phyloP scores from a whole-genome alignment of 371 early-diverging fungal species.

The Gilbertella persicaria region DNA sequence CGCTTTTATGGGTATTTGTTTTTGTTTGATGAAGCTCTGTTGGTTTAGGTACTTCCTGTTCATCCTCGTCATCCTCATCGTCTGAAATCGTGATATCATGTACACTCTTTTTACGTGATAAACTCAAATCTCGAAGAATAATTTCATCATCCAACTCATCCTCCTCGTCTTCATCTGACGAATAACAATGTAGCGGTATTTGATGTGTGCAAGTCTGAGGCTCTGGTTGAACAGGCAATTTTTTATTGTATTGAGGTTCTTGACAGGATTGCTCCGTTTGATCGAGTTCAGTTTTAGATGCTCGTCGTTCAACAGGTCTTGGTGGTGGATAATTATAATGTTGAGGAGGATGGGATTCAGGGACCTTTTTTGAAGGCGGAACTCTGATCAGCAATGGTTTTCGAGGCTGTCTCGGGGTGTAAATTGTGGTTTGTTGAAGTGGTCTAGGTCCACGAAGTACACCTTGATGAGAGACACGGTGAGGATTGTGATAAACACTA shows the following conservation, averaged over 20 bases:
- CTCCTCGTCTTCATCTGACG: slow-evolving; percentile 7
- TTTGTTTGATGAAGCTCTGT: not conserved
- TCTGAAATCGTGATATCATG: slow-evolving; percentile 11
- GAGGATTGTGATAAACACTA: not conserved
- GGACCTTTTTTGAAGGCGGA: not conserved
- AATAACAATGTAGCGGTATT: not conserved
- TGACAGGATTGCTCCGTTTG: not conserved
- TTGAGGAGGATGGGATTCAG: not conserved
- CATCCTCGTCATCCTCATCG: slow-evolving; percentile 7
- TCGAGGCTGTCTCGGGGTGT: slow-evolving; percentile 6
- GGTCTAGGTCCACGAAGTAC: slow-evolving; percentile 17
- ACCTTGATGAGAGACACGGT: not conserved
- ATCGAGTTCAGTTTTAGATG: slow-evolving; percentile 16
- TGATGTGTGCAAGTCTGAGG: not conserved
- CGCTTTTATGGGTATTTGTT: not conserved
- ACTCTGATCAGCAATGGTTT: slow-evolving; percentile 1
- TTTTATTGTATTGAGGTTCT: not conserved
- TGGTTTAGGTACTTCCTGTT: not conserved
- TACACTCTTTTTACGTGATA: slow-evolving; percentile 9
- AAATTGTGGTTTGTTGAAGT: not conserved
- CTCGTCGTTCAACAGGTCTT: slow-evolving; percentile 10
- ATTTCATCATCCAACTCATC: not conserved
- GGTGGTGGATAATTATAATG: slow-evolving; percentile 13
- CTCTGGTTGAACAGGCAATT: slow-evolving; percentile 3
- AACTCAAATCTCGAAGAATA: slow-evolving; percentile 1